Percentiles rank a stretch among this genome's conserved stretches.
Conservation (phyloP, 1,139 yeast genomes). For the Suhomyces atakaporum region DNA sequence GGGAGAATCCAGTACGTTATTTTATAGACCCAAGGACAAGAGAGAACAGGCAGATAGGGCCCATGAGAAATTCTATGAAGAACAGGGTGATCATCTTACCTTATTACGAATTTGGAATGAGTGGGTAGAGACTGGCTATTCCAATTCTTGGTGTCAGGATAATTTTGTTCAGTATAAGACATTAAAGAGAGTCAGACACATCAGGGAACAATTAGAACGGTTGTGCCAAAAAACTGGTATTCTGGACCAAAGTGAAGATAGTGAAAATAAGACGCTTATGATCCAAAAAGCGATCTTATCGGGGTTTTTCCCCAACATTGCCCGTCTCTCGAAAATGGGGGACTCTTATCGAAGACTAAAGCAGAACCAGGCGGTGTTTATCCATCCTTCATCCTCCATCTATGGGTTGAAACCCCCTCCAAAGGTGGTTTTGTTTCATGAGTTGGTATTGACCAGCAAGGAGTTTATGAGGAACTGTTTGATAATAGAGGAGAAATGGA, state of each 20-base stretch:
- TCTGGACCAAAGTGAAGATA: slow-evolving; percentile 10
- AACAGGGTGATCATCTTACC: slow-evolving; percentile 78
- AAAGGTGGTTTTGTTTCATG: slow-evolving; percentile 73
- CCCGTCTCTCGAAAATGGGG: slow-evolving; percentile 69
- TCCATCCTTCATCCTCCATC: slow-evolving; percentile 82
- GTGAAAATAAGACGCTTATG: slow-evolving; percentile 25
- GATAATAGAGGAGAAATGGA: slow-evolving; percentile 67
- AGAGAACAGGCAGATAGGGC: slow-evolving; percentile 66
- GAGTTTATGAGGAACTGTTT: slow-evolving; percentile 90
- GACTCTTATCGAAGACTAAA: slow-evolving; percentile 67
- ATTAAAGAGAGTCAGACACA: slow-evolving; percentile 66
- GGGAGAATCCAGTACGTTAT: slow-evolving; percentile 75
- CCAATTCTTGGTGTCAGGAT: slow-evolving; percentile 85
- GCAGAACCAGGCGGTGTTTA: slow-evolving; percentile 63
- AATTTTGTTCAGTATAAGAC: slow-evolving; percentile 78
- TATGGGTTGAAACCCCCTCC: slow-evolving; percentile 68
- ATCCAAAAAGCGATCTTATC: slow-evolving; percentile 71
- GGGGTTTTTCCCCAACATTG: slow-evolving; percentile 84
- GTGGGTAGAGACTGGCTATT: slow-evolving; percentile 73
- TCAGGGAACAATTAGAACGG: slow-evolving; percentile 67
- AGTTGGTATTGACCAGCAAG: slow-evolving; percentile 79
- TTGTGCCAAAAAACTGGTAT: slow-evolving; percentile 62
- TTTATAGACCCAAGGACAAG: slow-evolving; percentile 72
- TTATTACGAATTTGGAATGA: slow-evolving; percentile 72
- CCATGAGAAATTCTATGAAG: slow-evolving; percentile 51